A percentile compares a stretch with the other conserved stretches of the same genome.
phyloP scores from a whole-genome alignment of 2,329 filamentous ascomycete genomes.

The Cercospora zeae-maydis region DNA sequence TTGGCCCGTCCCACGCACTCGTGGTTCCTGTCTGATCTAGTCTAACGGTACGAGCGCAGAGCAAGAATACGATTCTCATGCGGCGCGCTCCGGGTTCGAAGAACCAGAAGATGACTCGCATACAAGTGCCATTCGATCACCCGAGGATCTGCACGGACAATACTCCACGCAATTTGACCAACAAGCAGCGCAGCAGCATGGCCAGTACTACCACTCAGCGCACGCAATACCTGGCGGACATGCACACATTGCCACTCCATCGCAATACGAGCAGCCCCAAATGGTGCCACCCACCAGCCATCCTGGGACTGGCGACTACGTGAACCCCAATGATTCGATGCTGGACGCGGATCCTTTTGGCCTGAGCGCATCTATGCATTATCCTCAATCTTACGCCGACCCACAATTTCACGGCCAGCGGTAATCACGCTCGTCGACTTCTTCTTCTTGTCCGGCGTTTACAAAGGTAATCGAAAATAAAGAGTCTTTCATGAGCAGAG shows the following conservation, averaged over 20 bases:
- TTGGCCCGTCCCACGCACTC: conserved; percentile 52
- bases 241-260: conserved; percentile 16
- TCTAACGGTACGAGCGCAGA: conserved; percentile 71
- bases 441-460: background rate
- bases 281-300: conserved; percentile 27
- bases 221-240: conserved; percentile 11
- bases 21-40: conserved; percentile 65
- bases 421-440: conserved; percentile 1
- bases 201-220: conserved; percentile 28
- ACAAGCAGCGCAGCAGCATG: conserved; percentile 22
- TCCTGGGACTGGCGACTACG: conserved; percentile 29
- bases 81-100: conserved; percentile 63
- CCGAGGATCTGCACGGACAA: conserved; percentile 27
- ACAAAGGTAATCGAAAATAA: conserved; percentile 2
- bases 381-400: conserved; percentile 22
- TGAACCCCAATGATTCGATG: conserved; percentile 77
- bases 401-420: conserved; percentile 25
- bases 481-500: background rate
- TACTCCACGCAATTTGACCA: conserved; percentile 31
- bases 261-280: conserved; percentile 20
- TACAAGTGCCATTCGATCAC: conserved; percentile 20
- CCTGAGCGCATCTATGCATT: conserved; percentile 78
- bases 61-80: conserved; percentile 87
- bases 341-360: conserved; percentile 92
- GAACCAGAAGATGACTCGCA: conserved; percentile 39